These are phyloP conservation scores for Aspergillus bombycis DNA, from an alignment of 2,329 filamentous ascomycete genomes.

Conservation along the genomic window DNA sequence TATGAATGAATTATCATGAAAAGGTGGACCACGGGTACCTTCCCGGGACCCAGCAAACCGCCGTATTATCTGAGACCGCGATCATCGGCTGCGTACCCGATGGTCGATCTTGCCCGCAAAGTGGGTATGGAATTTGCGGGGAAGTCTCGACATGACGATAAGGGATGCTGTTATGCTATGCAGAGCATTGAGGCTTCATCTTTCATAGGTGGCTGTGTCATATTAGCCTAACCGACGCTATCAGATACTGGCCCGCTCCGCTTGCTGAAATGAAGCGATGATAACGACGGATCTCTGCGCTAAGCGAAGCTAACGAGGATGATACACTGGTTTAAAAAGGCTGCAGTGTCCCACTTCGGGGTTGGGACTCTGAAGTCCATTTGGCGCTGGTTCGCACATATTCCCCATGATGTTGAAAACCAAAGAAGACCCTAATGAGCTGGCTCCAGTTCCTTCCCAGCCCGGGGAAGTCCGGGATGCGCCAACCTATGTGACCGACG, in stretches of 20 bases:
- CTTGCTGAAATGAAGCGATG: background rate
- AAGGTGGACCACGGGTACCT: background rate
- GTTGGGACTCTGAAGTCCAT: background rate
- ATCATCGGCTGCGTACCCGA: background rate
- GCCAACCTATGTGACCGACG: constrained; percentile 24
- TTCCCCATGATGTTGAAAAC: background rate
- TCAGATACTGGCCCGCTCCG: background rate
- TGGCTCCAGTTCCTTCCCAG: background rate
- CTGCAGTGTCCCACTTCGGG: background rate
- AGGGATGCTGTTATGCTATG: background rate
- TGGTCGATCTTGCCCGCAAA: background rate
- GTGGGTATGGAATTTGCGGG: background rate
- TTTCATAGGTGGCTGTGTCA: background rate
- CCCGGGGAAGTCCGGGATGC: background rate
- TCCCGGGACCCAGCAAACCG: background rate
- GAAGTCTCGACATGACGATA: background rate
- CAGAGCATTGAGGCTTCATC: background rate
- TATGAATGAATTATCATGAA: background rate
- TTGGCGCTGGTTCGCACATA: background rate
- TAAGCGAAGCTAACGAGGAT: background rate
- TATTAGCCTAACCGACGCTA: background rate
- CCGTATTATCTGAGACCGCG: background rate
- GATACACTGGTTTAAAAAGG: background rate
- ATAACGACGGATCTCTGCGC: background rate
- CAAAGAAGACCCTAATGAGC: background rate